Percentiles rank a stretch among this genome's conserved stretches.
phyloP scores from a whole-genome alignment of 2,329 filamentous ascomycete genomes.

The Metarhizium rileyi region DNA sequence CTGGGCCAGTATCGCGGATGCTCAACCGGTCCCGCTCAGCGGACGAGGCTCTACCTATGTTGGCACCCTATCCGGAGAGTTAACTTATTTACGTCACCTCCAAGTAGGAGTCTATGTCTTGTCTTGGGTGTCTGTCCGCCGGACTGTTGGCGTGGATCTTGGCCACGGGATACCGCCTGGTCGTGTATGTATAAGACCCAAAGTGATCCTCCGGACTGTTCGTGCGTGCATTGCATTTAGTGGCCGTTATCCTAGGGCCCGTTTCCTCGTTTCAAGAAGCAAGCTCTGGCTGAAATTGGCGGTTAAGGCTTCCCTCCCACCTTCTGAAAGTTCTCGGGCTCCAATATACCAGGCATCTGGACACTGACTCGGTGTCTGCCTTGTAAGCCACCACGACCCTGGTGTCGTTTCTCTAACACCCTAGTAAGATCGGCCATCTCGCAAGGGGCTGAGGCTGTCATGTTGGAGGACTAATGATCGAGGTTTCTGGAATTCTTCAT shows the following conservation, averaged over 20 bases:
- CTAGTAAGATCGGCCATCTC: constrained; percentile 24
- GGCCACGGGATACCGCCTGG: constrained; percentile 2
- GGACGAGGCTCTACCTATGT: background rate
- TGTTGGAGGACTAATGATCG: constrained; percentile 27
- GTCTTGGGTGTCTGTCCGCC: constrained; percentile 1
- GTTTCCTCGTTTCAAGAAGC: background rate
- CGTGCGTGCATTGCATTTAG: background rate
- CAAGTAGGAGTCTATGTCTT: background rate
- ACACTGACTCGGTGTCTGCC: constrained; percentile 12
- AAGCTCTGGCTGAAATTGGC: background rate
- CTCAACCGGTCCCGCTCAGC: background rate
- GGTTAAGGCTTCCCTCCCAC: background rate
- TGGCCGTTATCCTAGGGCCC: background rate
- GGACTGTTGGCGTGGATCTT: constrained; percentile 5
- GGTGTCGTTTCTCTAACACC: constrained; percentile 25
- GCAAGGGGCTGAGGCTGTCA: constrained; percentile 29
- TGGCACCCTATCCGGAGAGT: background rate
- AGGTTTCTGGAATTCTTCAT: constrained; percentile 30
- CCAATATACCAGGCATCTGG: constrained; percentile 2
- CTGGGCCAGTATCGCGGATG: background rate
- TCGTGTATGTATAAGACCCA: constrained; percentile 9
- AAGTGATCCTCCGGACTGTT: constrained; percentile 1
- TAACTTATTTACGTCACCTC: background rate
- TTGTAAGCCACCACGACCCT: constrained; percentile 26
- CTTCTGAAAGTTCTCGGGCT: background rate